Evolutionary conservation across 1,284 basidiomycete genomes (phyloP).

Genomic region (Leccinum proliferum): DNA sequence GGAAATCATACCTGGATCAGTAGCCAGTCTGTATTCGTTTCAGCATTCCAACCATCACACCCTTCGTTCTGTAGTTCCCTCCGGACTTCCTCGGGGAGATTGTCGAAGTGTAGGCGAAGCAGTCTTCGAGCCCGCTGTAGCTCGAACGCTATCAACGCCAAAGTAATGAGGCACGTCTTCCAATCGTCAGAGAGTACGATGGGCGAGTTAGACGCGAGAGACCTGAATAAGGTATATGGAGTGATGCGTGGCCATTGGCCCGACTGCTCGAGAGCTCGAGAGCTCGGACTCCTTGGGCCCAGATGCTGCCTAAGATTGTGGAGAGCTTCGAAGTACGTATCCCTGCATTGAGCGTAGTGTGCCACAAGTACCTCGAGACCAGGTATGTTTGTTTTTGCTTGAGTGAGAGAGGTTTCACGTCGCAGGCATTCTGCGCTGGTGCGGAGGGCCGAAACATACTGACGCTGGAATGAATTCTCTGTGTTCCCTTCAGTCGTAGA

Average conservation of each 20-base stretch:
- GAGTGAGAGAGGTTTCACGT: slow-evolving; percentile 2
- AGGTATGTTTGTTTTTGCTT: not conserved
- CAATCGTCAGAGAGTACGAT: not conserved
- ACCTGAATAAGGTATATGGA: not conserved
- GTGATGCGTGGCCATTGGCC: slow-evolving; percentile 24
- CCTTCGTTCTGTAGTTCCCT: slow-evolving; percentile 32
- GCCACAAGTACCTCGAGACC: slow-evolving; percentile 6
- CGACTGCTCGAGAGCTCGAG: slow-evolving; percentile 12
- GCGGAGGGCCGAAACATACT: slow-evolving; percentile 15
- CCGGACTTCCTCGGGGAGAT: slow-evolving; percentile 25
- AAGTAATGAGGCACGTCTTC: not conserved
- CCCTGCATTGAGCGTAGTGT: slow-evolving; percentile 7
- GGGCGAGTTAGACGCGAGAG: not conserved
- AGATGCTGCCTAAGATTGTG: slow-evolving; percentile 10
- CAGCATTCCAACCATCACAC: slow-evolving; percentile 5
- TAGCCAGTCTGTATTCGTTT: slow-evolving; percentile 37
- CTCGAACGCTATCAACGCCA: slow-evolving; percentile 10
- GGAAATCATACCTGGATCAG: slow-evolving; percentile 22
- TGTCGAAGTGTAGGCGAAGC: slow-evolving; percentile 6
- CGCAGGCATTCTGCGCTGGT: slow-evolving; percentile 13
- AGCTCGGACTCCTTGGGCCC: slow-evolving; percentile 17
- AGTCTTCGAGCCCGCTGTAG: slow-evolving; percentile 30
- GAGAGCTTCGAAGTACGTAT: slow-evolving; percentile 3
- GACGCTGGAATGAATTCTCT: slow-evolving; percentile 10
- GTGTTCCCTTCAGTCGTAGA: slow-evolving; percentile 1